Conservation (phyloP, 306 rosid genomes). For the Pterocarpus santalinus region DNA sequence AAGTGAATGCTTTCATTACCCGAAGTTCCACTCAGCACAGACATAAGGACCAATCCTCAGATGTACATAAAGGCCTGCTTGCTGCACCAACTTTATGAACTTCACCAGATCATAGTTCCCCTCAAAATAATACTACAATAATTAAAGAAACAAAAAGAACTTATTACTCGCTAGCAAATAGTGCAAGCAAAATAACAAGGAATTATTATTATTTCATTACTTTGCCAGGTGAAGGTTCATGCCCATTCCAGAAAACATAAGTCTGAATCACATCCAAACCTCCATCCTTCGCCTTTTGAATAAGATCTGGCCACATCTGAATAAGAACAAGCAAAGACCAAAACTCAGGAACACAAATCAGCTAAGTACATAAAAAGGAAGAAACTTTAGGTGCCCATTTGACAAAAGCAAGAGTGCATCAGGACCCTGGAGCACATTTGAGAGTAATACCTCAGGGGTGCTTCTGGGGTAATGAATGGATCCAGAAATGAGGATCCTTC, state of each 20-base stretch:
- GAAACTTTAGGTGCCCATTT: conserved; percentile 51
- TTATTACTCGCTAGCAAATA: conserved; percentile 23
- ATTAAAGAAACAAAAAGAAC: not conserved
- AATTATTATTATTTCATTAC: conserved; percentile 55
- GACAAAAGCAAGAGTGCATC: conserved; percentile 41
- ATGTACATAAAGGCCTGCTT: conserved; percentile 91
- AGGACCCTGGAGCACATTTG: conserved; percentile 59
- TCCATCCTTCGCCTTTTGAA: conserved; percentile 97
- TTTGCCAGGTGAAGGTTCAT: conserved; percentile 90
- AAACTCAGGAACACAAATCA: conserved; percentile 29
- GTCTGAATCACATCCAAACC: conserved; percentile 98
- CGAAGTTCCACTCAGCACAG: conserved; percentile 99
- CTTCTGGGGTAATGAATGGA: conserved; percentile 99
- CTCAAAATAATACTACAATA: conserved; percentile 85
- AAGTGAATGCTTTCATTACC: conserved; percentile 60
- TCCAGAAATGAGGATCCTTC: conserved; percentile 96
- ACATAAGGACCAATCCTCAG: conserved; percentile 99
- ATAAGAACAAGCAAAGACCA: conserved; percentile 41
- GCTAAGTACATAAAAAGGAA: conserved; percentile 17
- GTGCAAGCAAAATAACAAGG: conserved; percentile 35
- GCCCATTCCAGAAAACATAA: conserved; percentile 99
- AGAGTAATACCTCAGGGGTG: conserved; percentile 84
- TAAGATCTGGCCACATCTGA: conserved; percentile 99
- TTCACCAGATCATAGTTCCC: conserved; percentile 95
- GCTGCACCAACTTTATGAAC: conserved; percentile 86